These are phyloP conservation scores for Aspergillus piperis DNA, from an alignment of 2,329 filamentous ascomycete genomes.

Conservation along the genomic window DNA sequence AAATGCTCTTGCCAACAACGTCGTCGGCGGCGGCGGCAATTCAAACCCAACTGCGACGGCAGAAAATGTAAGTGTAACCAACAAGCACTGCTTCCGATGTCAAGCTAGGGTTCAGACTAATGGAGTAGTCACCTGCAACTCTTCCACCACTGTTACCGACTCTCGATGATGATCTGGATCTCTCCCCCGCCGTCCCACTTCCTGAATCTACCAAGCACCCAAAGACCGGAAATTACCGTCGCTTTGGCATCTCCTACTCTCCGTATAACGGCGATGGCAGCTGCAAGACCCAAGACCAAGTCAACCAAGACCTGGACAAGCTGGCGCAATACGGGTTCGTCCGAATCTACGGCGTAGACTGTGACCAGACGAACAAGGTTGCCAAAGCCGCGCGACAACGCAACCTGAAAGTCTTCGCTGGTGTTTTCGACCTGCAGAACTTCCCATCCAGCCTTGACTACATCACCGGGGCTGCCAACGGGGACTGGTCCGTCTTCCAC, in stretches of 20 bases:
- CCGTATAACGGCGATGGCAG: conserved; percentile 57
- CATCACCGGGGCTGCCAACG: conserved; percentile 57
- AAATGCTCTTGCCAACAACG: conserved; percentile 45
- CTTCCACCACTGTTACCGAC: not conserved
- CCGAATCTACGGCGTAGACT: conserved; percentile 79
- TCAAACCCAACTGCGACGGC: conserved; percentile 5
- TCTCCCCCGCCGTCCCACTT: conserved; percentile 8
- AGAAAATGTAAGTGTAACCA: conserved; percentile 15
- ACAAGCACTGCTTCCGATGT: not conserved
- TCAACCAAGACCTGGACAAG: conserved; percentile 63
- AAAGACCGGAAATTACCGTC: conserved; percentile 10
- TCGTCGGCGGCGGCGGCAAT: conserved; percentile 43
- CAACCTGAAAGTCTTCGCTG: conserved; percentile 71
- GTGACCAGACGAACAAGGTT: conserved; percentile 67
- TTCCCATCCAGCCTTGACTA: conserved; percentile 59
- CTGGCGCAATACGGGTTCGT: conserved; percentile 63
- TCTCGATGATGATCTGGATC: not conserved
- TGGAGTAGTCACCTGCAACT: not conserved
- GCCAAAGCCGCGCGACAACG: conserved; percentile 64
- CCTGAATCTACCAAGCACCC: conserved; percentile 3
- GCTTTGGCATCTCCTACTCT: conserved; percentile 58
- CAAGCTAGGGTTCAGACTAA: not conserved
- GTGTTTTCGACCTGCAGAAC: conserved; percentile 66
- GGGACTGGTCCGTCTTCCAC: conserved; percentile 69
- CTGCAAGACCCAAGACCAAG: conserved; percentile 67